These are phyloP conservation scores for Schizochytrium sp. DNA, from an alignment of 108 stramenopile species.

Conservation along the genomic window DNA sequence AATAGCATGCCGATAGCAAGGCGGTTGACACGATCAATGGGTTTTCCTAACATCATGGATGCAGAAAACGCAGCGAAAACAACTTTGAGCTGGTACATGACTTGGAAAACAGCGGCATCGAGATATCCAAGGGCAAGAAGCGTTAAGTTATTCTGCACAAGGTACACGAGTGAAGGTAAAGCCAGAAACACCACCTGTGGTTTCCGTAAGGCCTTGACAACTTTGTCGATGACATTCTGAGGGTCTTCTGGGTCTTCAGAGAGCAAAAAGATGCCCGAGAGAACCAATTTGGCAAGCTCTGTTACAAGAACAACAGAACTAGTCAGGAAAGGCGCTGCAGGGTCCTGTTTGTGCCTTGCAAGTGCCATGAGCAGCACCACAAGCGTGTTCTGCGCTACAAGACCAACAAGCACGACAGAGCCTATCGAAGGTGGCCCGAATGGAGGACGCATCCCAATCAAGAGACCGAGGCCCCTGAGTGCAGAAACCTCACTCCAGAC, in stretches of 20 bases:
- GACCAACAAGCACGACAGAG: background rate
- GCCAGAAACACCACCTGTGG: background rate
- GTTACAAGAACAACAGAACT: slow-evolving; percentile 19
- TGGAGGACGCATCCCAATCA: too few relatives aligned
- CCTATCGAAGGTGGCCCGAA: too few relatives aligned
- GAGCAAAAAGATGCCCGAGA: background rate
- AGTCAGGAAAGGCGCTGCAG: background rate
- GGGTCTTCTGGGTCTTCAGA: background rate
- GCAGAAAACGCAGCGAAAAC: slow-evolving; percentile 30
- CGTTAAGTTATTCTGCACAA: slow-evolving; percentile 48
- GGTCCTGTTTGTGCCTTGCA: background rate
- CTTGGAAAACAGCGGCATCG: slow-evolving; percentile 34
- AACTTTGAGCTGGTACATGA: slow-evolving; percentile 51
- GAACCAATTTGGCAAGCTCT: background rate
- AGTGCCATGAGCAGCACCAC: slow-evolving; percentile 47
- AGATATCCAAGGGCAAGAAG: slow-evolving; percentile 18
- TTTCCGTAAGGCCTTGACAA: background rate
- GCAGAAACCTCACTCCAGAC: too few relatives aligned
- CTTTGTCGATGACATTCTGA: background rate
- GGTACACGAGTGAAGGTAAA: slow-evolving; percentile 4
- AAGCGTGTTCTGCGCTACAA: slow-evolving; percentile 45
- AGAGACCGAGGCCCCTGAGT: too few relatives aligned
- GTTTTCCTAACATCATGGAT: background rate
- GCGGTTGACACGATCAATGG: background rate
- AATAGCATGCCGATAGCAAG: background rate